Evolutionary conservation across 164 flowering plant genomes (phyloP).

Genomic region (Protea cynaroides): DNA sequence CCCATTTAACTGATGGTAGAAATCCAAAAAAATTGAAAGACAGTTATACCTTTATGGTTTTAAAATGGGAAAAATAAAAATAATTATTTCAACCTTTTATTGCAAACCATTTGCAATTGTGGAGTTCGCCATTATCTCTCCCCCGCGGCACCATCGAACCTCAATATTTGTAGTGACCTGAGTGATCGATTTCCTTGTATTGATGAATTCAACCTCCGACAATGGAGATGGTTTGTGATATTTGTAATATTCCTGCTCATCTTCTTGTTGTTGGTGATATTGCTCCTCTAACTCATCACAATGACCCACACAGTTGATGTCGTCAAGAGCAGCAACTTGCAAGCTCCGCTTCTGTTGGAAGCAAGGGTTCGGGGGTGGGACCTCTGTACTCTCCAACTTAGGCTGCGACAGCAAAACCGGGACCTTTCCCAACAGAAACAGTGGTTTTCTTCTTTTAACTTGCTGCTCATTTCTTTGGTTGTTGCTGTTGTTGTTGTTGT

Average conservation of each 20-base stretch:
- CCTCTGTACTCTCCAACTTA: constrained; percentile 24
- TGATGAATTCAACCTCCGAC: constrained; percentile 49
- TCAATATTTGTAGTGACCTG: too few species aligned
- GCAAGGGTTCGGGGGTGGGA: constrained; percentile 17
- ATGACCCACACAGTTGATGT: not conserved
- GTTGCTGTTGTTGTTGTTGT: not conserved
- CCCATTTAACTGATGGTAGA: too few species aligned
- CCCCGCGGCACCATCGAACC: too few species aligned
- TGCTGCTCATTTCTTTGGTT: too few species aligned
- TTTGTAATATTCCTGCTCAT: constrained; percentile 37
- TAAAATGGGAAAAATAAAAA: too few species aligned
- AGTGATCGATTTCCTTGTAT: constrained; percentile 54
- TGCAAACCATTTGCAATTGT: too few species aligned
- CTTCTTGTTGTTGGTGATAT: constrained; percentile 19
- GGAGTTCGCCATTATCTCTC: too few species aligned
- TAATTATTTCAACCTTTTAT: too few species aligned
- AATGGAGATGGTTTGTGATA: constrained; percentile 58
- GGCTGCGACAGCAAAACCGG: constrained; percentile 23
- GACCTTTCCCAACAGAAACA: constrained; percentile 13
- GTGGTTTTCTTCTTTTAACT: constrained; percentile 6
- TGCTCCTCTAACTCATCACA: too few species aligned
- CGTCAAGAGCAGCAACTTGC: not conserved
- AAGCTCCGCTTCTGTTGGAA: constrained; percentile 25
- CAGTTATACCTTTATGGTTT: too few species aligned
- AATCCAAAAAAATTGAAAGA: too few species aligned